Evolutionary conservation across 2,329 filamentous ascomycete genomes (phyloP), one percentile per base, ranked within the genome.

Genomic region (Fusarium hostae): DNA sequence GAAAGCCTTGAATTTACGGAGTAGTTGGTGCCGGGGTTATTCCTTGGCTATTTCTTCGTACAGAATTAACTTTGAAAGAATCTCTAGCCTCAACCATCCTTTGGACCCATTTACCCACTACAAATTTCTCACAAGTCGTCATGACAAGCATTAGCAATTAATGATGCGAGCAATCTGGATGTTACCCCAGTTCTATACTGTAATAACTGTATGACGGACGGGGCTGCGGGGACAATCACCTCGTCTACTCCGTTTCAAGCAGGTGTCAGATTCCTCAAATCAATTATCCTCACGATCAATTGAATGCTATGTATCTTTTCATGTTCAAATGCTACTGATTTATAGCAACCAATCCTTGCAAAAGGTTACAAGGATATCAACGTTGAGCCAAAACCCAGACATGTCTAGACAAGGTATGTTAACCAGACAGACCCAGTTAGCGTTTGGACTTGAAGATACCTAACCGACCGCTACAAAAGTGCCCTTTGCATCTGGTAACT

Each of bases 171-270:
- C 18, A 52, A 55, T 43, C 43, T 34, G n/a, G 22, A 48, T 47
- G 41, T 35, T 47, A 65, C 66, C 66, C 66, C 70, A 44, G 58
- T 55, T 70, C 67, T 63, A 59, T 39, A 58, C 62, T 58, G n/a
- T 34, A 50, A 18, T n/a, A n/a, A n/a, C n/a, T n/a, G n/a, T n/a
- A n/a, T n/a, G n/a, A n/a, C n/a, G n/a, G 11, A 24, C n/a, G 66
- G 70, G 56, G 66, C 52, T 60, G 70, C 58, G 70, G 70, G 57
- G 70, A 43, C 61, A 47, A 40, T 48, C 41, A 48, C 55, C 55
- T 63, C 40, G 50, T 40, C 48, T 51, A 57, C 65, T 59, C 60
- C 52, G 60, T 51, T 66, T 65, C 52, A 52, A 65, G 55, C 57
- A 71, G 60, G 43, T 61, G 34, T 57, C 62, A 52, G 43, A 24